Evolutionary conservation across 805 yeast species (phyloP).

Genomic region (Ogataea trehaloabstinens): DNA sequence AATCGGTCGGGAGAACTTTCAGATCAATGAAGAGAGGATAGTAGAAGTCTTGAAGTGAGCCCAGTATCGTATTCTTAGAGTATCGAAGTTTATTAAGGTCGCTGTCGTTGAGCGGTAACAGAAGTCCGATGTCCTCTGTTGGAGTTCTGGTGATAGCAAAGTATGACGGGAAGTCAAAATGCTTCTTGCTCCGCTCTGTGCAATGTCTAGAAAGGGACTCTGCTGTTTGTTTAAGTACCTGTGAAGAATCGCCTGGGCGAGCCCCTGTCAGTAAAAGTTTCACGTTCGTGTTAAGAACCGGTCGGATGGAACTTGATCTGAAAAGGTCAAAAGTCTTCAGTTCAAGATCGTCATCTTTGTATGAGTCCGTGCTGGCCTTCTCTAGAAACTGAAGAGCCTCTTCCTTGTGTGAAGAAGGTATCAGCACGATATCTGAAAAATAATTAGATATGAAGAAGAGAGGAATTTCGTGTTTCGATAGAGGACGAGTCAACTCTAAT

Average conservation of each 20-base stretch:
- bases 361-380: slow-evolving; percentile 18
- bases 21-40: slow-evolving; percentile 58
- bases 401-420: slow-evolving; percentile 46
- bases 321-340: slow-evolving; percentile 36
- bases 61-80: slow-evolving; percentile 42
- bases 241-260: slow-evolving; percentile 44
- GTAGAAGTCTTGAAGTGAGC: slow-evolving; percentile 55
- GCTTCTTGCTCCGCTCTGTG: slow-evolving; percentile 11
- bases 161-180: slow-evolving; percentile 35
- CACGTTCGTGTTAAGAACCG: slow-evolving; percentile 39
- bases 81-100: slow-evolving; percentile 39
- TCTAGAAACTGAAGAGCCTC: slow-evolving; percentile 47
- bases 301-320: slow-evolving; percentile 38
- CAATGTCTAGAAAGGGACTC: slow-evolving; percentile 29
- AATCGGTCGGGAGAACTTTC: slow-evolving; percentile 51
- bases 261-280: slow-evolving; percentile 58
- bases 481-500: slow-evolving; percentile 54
- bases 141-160: slow-evolving; percentile 56
- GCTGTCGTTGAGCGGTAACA: slow-evolving; percentile 42
- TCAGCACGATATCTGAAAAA: slow-evolving; percentile 59
- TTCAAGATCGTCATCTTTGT: slow-evolving; percentile 27
- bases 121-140: slow-evolving; percentile 46
- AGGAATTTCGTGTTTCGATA: slow-evolving; percentile 55
- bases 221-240: slow-evolving; percentile 43
- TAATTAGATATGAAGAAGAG: slow-evolving; percentile 62